phyloP scores from a whole-genome alignment of 257 asterid species.

The Penstemon davidsonii region DNA sequence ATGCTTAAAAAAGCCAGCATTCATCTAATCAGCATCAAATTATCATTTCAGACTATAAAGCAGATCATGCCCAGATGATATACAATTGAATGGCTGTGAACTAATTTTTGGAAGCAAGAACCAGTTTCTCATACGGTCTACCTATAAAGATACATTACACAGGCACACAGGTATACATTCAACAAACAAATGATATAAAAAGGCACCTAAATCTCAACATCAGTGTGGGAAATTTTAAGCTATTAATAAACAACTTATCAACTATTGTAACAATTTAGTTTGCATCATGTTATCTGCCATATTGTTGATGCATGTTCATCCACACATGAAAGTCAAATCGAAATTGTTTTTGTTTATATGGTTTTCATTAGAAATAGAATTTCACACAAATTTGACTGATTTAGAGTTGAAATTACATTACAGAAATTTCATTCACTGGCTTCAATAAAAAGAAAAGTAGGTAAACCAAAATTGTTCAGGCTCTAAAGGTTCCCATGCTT shows the following conservation, averaged over 20 bases:
- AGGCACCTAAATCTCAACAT: neutral
- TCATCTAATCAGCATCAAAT: constrained; percentile 1
- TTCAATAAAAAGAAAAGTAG: no score
- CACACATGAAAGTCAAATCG: no score
- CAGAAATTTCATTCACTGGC: no score
- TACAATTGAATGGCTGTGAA: neutral
- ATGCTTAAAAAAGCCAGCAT: constrained; percentile 2
- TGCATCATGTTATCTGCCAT: neutral
- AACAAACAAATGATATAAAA: neutral
- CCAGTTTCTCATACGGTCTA: neutral
- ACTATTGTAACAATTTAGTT: neutral
- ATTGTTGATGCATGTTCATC: neutral
- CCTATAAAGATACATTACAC: neutral
- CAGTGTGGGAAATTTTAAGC: neutral
- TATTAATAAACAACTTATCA: neutral
- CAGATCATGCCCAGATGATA: neutral
- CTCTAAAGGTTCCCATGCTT: no score
- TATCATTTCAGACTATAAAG: neutral
- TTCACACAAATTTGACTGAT: no score
- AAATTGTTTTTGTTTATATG: neutral
- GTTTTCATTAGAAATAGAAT: neutral
- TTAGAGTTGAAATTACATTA: no score
- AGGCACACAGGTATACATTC: neutral
- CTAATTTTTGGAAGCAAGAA: neutral
- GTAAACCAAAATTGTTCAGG: no score